Evolutionary conservation across 371 early-diverging fungal species (phyloP).

Genomic region (Zychaea mexicana): DNA sequence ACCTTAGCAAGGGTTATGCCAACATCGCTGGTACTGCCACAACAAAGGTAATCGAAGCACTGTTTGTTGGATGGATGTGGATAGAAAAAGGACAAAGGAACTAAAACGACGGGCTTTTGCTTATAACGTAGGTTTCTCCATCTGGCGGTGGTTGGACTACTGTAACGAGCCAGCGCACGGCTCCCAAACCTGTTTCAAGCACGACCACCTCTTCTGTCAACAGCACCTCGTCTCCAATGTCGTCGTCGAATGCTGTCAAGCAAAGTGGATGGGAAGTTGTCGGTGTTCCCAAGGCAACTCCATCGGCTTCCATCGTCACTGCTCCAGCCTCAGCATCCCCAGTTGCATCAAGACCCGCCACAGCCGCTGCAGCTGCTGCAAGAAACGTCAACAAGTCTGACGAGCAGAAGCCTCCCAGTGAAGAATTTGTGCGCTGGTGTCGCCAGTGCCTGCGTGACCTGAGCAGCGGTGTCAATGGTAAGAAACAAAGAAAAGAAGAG

Average conservation of each 20-base stretch:
- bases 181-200: slow-evolving; percentile 28
- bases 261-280: slow-evolving; percentile 37
- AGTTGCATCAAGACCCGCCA: slow-evolving; percentile 20
- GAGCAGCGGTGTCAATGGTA: slow-evolving; percentile 65
- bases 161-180: slow-evolving; percentile 37
- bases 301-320: slow-evolving; percentile 20
- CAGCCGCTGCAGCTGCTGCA: slow-evolving; percentile 21
- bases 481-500: no score
- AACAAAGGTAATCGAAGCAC: slow-evolving; percentile 20
- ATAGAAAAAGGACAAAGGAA: neutral
- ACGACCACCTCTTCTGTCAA: slow-evolving; percentile 14
- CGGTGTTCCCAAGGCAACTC: slow-evolving; percentile 18
- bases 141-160: slow-evolving; percentile 47
- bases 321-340: slow-evolving; percentile 8
- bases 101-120: slow-evolving; percentile 8
- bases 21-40: slow-evolving; percentile 39
- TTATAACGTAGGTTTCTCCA: neutral
- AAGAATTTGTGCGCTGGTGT: slow-evolving; percentile 81
- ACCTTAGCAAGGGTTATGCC: slow-evolving; percentile 46
- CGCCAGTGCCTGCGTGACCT: slow-evolving; percentile 66
- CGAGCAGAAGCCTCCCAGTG: slow-evolving; percentile 59
- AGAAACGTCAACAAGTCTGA: slow-evolving; percentile 17
- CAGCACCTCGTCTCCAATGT: neutral
- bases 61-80: neutral
- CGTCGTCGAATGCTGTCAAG: neutral